Conservation (phyloP, 371 early-diverging fungal species). For the Dichotomocladium elegans region DNA sequence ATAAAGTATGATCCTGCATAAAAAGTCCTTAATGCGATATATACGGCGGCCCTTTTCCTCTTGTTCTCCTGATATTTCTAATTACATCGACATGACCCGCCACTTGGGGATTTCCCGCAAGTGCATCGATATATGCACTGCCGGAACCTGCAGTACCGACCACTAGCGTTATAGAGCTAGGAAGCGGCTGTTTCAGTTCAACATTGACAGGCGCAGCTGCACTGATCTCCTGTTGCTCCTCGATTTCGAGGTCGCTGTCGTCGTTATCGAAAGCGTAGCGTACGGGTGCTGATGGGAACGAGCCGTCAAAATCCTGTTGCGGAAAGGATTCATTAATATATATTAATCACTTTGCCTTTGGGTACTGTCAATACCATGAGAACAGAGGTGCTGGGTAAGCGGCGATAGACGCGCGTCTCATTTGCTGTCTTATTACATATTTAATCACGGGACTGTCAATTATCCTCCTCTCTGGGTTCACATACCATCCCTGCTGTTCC, state of each 20-base stretch:
- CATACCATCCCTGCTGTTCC: no score
- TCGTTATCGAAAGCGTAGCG: conserved; percentile 38
- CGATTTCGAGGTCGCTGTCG: conserved; percentile 30
- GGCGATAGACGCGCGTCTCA: no score
- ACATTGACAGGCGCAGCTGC: neutral
- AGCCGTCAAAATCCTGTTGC: conserved; percentile 29
- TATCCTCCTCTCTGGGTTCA: no score
- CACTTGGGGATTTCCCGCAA: neutral
- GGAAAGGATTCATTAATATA: no score
- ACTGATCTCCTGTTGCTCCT: conserved; percentile 6
- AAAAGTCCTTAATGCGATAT: no score
- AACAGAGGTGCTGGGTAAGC: no score
- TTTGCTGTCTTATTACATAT: no score
- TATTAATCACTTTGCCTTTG: no score
- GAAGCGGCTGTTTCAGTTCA: neutral
- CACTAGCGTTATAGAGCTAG: conserved; percentile 15
- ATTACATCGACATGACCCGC: conserved; percentile 1
- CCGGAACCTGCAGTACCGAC: conserved; percentile 38
- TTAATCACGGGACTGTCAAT: no score
- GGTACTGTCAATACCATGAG: no score
- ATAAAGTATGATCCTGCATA: neutral
- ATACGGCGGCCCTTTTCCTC: no score
- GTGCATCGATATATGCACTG: conserved; percentile 24
- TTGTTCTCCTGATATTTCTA: no score
- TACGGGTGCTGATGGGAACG: conserved; percentile 37